Evolutionary conservation across 1,284 basidiomycete species (phyloP).

Genomic region (Stygiomarasmius scandens): DNA sequence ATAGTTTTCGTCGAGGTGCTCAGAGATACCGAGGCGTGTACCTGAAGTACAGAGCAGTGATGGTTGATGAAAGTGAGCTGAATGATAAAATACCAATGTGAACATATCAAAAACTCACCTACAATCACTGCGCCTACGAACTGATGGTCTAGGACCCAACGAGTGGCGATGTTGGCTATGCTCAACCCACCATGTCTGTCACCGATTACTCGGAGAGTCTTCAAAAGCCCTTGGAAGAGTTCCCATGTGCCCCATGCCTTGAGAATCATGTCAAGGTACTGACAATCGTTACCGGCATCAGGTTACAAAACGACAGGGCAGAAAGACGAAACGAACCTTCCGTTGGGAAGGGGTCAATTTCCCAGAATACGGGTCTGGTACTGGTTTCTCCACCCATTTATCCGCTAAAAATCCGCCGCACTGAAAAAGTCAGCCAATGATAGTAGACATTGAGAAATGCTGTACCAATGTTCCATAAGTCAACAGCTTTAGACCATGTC

Average conservation of each 20-base stretch:
- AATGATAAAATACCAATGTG: slow-evolving; percentile 4
- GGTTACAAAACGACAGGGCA: slow-evolving; percentile 6
- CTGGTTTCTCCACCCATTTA: slow-evolving; percentile 66
- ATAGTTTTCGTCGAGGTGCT: slow-evolving; percentile 71
- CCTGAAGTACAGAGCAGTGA: slow-evolving; percentile 41
- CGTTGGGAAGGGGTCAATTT: slow-evolving; percentile 75
- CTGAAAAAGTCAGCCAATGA: slow-evolving; percentile 38
- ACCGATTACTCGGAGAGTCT: slow-evolving; percentile 62
- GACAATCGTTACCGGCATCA: slow-evolving; percentile 6
- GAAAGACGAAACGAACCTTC: slow-evolving; percentile 51
- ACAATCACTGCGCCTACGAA: slow-evolving; percentile 81
- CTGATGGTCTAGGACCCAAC: slow-evolving; percentile 80
- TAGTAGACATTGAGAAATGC: slow-evolving; percentile 15
- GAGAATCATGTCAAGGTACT: slow-evolving; percentile 84
- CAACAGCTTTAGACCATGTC: slow-evolving; percentile 71
- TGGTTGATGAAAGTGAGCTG: not conserved
- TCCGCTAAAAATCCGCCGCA: slow-evolving; percentile 83
- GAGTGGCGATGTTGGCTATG: slow-evolving; percentile 76
- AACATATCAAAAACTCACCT: slow-evolving; percentile 48
- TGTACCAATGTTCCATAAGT: slow-evolving; percentile 81
- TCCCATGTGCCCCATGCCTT: slow-evolving; percentile 78
- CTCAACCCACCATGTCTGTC: slow-evolving; percentile 68
- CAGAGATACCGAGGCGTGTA: slow-evolving; percentile 73
- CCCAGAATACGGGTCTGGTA: slow-evolving; percentile 72
- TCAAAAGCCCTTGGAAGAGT: slow-evolving; percentile 70